Evolutionary conservation across 495 filamentous ascomycete genomes (phyloP), one percentile per base, ranked within the genome.

Genomic region (Gamarada debralockiae): DNA sequence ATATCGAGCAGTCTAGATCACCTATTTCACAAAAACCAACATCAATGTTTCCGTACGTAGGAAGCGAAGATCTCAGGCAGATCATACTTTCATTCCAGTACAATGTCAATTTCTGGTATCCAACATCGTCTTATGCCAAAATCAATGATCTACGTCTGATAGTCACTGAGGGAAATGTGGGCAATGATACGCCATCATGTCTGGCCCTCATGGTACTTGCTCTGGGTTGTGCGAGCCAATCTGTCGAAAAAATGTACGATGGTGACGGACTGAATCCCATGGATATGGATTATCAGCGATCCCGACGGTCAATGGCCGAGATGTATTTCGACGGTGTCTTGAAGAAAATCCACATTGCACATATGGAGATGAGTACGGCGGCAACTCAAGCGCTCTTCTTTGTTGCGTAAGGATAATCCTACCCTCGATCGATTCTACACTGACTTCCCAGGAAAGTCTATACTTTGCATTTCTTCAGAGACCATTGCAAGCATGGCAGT

Each of bases 61-160:
- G 65, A 3, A 29, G 53, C 1, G 57, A 64, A 5, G 74, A 77
- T 36, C 60, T 67, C 0, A 52, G 67, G n/a, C 60, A 64, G 22
- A 60, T 76, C 13, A 55, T 77, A 21, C 52, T 52, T 1, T 60
- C 65, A 12, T 70, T 70, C 25, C 48, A 61, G 29, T 44, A 55
- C 6, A 53, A 50, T 39, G 60, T 68, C n/a, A 70, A 70, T 52
- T 70, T 70, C 41, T 68, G 65, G 65, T 70, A 70, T 58, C 67
- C 67, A 8, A 64, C 59, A 20, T 56, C 64, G 47, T 60, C 57
- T 18, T 50, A 48, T 40, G 13, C 37, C 17, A 65, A 63, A 20
- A 40, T 70, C 17, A 44, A 54, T 2, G 31, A 41, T 23, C 37
- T 59, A 2, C 60, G 57, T 9, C 22, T 45, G 14, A 58, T 52